phyloP scores from a whole-genome alignment of 148 eudicot species.

The Pouteria glomerata region DNA sequence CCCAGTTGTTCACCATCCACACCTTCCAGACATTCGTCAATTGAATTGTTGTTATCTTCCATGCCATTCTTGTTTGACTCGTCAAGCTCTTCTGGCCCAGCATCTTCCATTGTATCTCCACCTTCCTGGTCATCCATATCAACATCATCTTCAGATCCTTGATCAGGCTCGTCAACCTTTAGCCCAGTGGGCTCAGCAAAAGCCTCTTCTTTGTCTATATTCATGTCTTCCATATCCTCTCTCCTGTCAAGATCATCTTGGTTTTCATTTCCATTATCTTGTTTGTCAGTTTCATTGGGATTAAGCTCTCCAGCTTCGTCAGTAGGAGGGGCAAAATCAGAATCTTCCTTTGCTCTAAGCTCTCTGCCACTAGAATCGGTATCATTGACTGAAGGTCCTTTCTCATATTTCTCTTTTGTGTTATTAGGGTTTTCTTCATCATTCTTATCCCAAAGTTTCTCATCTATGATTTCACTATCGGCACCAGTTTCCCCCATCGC shows the following conservation, averaged over 20 bases:
- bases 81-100: slow-evolving; percentile 36
- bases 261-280: slow-evolving; percentile 32
- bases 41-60: slow-evolving; percentile 24
- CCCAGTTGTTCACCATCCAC: slow-evolving; percentile 34
- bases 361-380: slow-evolving; percentile 51
- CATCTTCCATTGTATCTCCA: slow-evolving; percentile 42
- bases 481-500: slow-evolving; percentile 77
- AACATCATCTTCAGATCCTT: slow-evolving; percentile 39
- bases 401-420: slow-evolving; percentile 60
- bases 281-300: slow-evolving; percentile 36
- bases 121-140: slow-evolving; percentile 48
- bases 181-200: slow-evolving; percentile 49
- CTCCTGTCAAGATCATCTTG: slow-evolving; percentile 36
- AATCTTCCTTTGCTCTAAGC: slow-evolving; percentile 84
- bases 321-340: slow-evolving; percentile 35
- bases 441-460: slow-evolving; percentile 64
- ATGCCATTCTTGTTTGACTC: slow-evolving; percentile 33
- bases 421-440: slow-evolving; percentile 52
- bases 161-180: slow-evolving; percentile 47
- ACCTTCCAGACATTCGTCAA: slow-evolving; percentile 41
- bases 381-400: slow-evolving; percentile 67
- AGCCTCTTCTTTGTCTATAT: slow-evolving; percentile 57
- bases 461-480: slow-evolving; percentile 55
- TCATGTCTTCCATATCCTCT: slow-evolving; percentile 50
- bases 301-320: slow-evolving; percentile 42